Evolutionary conservation across 2,329 filamentous ascomycete genomes (phyloP).

Genomic region (Clonostachys chloroleuca): DNA sequence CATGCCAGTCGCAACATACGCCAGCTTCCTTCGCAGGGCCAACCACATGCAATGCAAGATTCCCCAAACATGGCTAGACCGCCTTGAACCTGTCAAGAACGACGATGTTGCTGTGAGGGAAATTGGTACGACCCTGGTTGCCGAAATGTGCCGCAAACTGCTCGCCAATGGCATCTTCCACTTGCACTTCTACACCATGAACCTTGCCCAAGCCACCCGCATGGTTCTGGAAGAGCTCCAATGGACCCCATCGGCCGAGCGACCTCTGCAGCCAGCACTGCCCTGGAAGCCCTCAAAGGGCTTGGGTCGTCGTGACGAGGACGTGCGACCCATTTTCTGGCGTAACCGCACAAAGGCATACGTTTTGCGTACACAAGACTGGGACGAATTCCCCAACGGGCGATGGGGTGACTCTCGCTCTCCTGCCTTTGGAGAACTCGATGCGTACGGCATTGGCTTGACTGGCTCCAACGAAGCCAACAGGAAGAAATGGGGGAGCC

Average conservation of each 20-base stretch:
- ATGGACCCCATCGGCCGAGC: constrained; percentile 72
- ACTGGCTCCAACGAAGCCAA: constrained; percentile 96
- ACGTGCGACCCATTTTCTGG: constrained; percentile 98
- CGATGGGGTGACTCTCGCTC: constrained; percentile 97
- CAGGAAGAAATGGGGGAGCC: constrained; percentile 89
- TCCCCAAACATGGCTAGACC: constrained; percentile 74
- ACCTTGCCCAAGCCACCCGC: constrained; percentile 86
- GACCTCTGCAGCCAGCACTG: constrained; percentile 81
- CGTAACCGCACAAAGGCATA: constrained; percentile 95
- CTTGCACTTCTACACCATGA: constrained; percentile 99
- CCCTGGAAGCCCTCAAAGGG: constrained; percentile 96
- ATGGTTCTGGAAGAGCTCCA: constrained; percentile 90
- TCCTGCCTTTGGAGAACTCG: constrained; percentile 91
- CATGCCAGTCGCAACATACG: constrained; percentile 89
- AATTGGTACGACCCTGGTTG: constrained; percentile 81
- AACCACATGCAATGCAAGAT: constrained; percentile 88
- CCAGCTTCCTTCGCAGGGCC: constrained; percentile 83
- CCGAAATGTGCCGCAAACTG: constrained; percentile 84
- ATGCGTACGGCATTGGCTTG: constrained; percentile 89
- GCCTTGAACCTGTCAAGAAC: constrained; percentile 90
- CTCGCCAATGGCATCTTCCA: constrained; percentile 79
- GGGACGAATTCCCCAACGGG: constrained; percentile 98
- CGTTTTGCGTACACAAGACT: constrained; percentile 90
- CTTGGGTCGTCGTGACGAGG: constrained; percentile 83
- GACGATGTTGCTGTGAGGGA: constrained; percentile 91